Percentiles rank a stretch among this genome's conserved stretches.
Conservation (phyloP, 805 yeast genomes). For the Cyberlindnera saturnus region DNA sequence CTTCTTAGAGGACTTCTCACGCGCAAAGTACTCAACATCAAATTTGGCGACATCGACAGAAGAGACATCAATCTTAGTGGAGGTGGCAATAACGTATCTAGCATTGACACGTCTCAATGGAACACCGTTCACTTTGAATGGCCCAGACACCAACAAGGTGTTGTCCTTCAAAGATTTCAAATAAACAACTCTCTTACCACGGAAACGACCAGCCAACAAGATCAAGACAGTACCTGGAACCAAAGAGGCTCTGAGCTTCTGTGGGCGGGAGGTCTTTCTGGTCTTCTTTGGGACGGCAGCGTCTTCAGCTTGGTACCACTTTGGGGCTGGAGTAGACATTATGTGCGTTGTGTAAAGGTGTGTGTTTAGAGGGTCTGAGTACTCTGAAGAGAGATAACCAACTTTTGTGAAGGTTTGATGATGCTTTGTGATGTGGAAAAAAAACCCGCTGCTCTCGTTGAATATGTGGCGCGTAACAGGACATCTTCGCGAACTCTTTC, state of each 20-base stretch:
- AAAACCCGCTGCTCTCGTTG: background rate
- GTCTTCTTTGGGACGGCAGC: slow-evolving; percentile 80
- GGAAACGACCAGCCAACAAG: slow-evolving; percentile 98
- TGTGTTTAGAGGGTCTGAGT: background rate
- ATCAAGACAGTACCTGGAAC: slow-evolving; percentile 98
- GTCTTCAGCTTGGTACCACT: slow-evolving; percentile 93
- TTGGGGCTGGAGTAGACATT: slow-evolving; percentile 53
- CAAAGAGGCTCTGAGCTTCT: slow-evolving; percentile 90
- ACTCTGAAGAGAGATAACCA: no score
- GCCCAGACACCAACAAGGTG: slow-evolving; percentile 96
- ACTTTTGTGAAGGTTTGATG: background rate
- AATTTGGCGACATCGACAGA: slow-evolving; percentile 84
- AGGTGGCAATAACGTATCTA: slow-evolving; percentile 98
- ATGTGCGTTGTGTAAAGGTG: slow-evolving; percentile 1
- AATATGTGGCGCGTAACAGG: background rate
- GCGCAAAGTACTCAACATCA: slow-evolving; percentile 92
- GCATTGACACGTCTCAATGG: slow-evolving; percentile 99
- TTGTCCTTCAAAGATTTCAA: slow-evolving; percentile 96
- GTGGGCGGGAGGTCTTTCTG: slow-evolving; percentile 90
- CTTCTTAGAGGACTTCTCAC: slow-evolving; percentile 81
- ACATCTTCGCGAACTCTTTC: no score
- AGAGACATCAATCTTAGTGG: slow-evolving; percentile 80
- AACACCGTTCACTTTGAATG: slow-evolving; percentile 99
- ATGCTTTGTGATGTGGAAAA: slow-evolving; percentile 4
- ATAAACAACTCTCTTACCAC: slow-evolving; percentile 99